phyloP scores from a whole-genome alignment of 306 rosid species.

The Astragalus membranaceus region DNA sequence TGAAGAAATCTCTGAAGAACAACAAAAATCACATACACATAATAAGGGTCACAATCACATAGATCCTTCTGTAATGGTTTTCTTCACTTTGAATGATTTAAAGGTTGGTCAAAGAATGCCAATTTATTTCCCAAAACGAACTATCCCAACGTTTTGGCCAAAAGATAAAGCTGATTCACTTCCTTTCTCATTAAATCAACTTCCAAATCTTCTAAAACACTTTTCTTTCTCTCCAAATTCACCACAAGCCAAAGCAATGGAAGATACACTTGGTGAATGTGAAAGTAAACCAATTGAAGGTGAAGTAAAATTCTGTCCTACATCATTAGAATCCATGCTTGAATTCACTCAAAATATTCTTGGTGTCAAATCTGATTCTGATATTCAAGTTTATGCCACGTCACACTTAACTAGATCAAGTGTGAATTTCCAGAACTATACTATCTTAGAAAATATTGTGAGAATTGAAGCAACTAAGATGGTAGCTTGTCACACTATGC shows the following conservation, averaged over 20 bases:
- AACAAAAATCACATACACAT: neutral
- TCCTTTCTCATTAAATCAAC: slow-evolving; percentile 53
- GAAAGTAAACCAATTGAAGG: slow-evolving; percentile 59
- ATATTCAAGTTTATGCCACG: slow-evolving; percentile 34
- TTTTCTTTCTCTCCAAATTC: slow-evolving; percentile 50
- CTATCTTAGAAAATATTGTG: slow-evolving; percentile 34
- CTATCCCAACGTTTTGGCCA: slow-evolving; percentile 48
- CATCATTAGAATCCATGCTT: slow-evolving; percentile 71
- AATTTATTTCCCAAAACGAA: slow-evolving; percentile 58
- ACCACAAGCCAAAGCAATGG: slow-evolving; percentile 67
- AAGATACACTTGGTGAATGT: slow-evolving; percentile 48
- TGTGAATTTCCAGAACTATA: slow-evolving; percentile 61
- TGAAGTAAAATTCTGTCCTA: slow-evolving; percentile 64
- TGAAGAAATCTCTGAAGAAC: neutral
- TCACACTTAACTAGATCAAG: slow-evolving; percentile 39
- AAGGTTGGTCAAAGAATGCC: slow-evolving; percentile 49
- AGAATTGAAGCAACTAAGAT: slow-evolving; percentile 45
- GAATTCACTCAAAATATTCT: slow-evolving; percentile 37
- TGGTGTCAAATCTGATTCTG: slow-evolving; percentile 16
- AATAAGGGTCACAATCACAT: slow-evolving; percentile 5
- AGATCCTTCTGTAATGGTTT: slow-evolving; percentile 50
- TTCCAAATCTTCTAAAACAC: slow-evolving; percentile 37
- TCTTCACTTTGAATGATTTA: slow-evolving; percentile 57
- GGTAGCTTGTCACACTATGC: slow-evolving; percentile 83
- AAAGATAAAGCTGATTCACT: slow-evolving; percentile 43